Percentiles rank a stretch among this genome's conserved stretches.
phyloP scores from a whole-genome alignment of 2,329 filamentous ascomycete genomes.

The Daldinia eschscholtzii region DNA sequence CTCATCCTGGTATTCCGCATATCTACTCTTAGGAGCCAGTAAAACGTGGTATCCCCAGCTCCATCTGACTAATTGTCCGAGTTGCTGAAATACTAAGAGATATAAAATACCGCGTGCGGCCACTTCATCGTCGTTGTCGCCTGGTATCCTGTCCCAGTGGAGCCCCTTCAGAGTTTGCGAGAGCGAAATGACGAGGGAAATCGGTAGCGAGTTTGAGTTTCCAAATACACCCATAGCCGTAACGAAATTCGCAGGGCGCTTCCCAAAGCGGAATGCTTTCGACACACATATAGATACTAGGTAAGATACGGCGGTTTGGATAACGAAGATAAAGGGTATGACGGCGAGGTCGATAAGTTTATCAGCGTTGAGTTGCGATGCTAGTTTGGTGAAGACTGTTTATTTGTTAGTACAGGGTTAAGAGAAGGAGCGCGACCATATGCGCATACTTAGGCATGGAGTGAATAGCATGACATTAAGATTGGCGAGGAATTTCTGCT shows the following conservation, averaged over 20 bases:
- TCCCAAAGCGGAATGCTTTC: conserved; percentile 82
- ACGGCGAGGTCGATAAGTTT: conserved; percentile 91
- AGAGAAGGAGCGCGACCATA: neutral
- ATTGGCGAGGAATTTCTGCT: conserved; percentile 96
- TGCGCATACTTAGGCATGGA: conserved; percentile 85
- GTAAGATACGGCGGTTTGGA: conserved; percentile 91
- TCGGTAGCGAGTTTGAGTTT: conserved; percentile 97
- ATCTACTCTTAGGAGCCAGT: conserved; percentile 84
- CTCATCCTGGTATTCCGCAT: conserved; percentile 72
- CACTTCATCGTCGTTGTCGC: conserved; percentile 96
- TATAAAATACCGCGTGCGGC: conserved; percentile 94
- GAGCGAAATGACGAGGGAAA: conserved; percentile 93
- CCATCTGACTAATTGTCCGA: conserved; percentile 95
- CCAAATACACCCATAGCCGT: conserved; percentile 98
- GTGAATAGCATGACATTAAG: conserved; percentile 97
- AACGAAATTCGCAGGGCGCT: conserved; percentile 91
- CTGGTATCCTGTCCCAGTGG: conserved; percentile 91
- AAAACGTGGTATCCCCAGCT: conserved; percentile 98
- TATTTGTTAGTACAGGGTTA: conserved; percentile 38
- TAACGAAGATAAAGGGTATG: conserved; percentile 92
- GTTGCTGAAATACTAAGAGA: conserved; percentile 95
- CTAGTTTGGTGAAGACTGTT: conserved; percentile 94
- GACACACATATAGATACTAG: conserved; percentile 77
- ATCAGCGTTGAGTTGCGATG: conserved; percentile 90
- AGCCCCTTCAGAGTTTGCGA: conserved; percentile 92